Conservation (phyloP, 352 stramenopile species). For the Phytophthora capsici region DNA sequence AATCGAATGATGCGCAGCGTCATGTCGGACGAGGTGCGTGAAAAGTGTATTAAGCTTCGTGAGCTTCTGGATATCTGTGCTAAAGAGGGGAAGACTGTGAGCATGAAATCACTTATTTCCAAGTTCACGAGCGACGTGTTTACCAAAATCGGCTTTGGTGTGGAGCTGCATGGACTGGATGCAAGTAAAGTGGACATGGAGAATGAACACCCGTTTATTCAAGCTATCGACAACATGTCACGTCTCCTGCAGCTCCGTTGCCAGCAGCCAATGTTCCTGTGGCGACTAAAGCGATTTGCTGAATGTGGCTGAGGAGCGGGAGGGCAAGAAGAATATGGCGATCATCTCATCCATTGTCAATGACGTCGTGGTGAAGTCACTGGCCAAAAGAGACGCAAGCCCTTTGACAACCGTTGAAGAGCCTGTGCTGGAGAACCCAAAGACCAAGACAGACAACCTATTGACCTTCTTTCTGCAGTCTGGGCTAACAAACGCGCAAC, state of each 20-base stretch:
- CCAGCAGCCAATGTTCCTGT: conserved; percentile 54
- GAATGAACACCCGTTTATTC: conserved; percentile 45
- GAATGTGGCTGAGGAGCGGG: conserved; percentile 40
- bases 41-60: conserved; percentile 35
- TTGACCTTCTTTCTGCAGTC: conserved; percentile 54
- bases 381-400: conserved; percentile 22
- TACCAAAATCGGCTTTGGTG: conserved; percentile 73
- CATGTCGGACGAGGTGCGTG: conserved; percentile 45
- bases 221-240: conserved; percentile 53
- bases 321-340: conserved; percentile 39
- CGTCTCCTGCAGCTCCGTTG: conserved; percentile 45
- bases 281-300: conserved; percentile 51
- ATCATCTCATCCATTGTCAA: conserved; percentile 45
- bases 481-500: conserved; percentile 28
- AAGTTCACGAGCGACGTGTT: conserved; percentile 80
- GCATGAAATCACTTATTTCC: conserved; percentile 52
- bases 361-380: conserved; percentile 41
- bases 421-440: conserved; percentile 7
- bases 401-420: not conserved
- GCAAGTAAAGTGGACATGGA: conserved; percentile 31
- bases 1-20: conserved; percentile 57
- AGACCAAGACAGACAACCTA: conserved; percentile 36
- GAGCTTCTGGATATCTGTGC: conserved; percentile 26
- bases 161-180: conserved; percentile 52
- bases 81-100: conserved; percentile 11